Conservation (phyloP, 768 basidiomycete genomes). For the Tylopilus cervinicoccineus region DNA sequence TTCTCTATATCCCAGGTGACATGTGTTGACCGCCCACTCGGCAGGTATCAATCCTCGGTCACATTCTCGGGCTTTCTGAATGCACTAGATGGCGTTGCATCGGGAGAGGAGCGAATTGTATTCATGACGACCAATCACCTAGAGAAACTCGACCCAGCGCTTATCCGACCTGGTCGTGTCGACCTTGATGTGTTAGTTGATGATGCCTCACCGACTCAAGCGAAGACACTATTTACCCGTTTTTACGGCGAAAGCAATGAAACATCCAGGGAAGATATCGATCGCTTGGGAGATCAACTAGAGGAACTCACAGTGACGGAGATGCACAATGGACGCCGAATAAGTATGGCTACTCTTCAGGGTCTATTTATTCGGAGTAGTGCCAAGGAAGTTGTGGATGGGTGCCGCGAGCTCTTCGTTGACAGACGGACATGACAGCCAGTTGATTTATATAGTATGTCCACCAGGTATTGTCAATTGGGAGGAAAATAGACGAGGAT, state of each 20-base stretch:
- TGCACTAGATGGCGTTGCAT: slow-evolving; percentile 95
- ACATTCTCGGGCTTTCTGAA: slow-evolving; percentile 98
- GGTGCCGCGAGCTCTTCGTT: slow-evolving; percentile 42
- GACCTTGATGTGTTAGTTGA: slow-evolving; percentile 82
- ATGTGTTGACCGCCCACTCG: slow-evolving; percentile 11
- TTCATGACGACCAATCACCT: slow-evolving; percentile 99
- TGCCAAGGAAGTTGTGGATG: slow-evolving; percentile 51
- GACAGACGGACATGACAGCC: slow-evolving; percentile 26
- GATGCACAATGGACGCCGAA: slow-evolving; percentile 46
- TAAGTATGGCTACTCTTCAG: slow-evolving; percentile 97
- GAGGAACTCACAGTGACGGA: slow-evolving; percentile 52
- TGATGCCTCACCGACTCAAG: slow-evolving; percentile 83
- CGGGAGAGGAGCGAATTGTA: slow-evolving; percentile 95
- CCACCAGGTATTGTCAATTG: slow-evolving; percentile 1
- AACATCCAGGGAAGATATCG: slow-evolving; percentile 32
- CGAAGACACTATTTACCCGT: slow-evolving; percentile 66
- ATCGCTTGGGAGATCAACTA: slow-evolving; percentile 49
- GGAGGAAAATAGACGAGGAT: slow-evolving; percentile 15
- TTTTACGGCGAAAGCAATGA: slow-evolving; percentile 68
- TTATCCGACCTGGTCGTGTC: slow-evolving; percentile 94
- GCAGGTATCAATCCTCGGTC: slow-evolving; percentile 88
- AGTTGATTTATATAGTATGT: slow-evolving; percentile 9
- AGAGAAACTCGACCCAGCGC: slow-evolving; percentile 83
- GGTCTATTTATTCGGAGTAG: slow-evolving; percentile 86
- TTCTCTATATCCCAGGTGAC: not conserved